Conservation (phyloP, 176 grass and related monocot species). For the Pontederia paniculata region DNA sequence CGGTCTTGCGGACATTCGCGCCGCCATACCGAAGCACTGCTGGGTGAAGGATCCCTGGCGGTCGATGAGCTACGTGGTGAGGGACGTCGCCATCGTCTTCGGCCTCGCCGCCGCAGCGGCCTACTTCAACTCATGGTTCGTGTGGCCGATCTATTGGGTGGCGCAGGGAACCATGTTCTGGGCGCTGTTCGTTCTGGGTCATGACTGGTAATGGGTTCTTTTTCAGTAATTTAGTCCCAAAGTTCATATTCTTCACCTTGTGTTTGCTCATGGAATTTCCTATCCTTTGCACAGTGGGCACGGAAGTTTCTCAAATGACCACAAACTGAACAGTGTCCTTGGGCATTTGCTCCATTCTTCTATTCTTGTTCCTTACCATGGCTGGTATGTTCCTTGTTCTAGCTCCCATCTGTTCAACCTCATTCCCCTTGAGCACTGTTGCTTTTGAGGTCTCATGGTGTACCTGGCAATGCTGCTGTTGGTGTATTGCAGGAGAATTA, state of each 20-base stretch:
- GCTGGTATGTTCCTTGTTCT: conserved; percentile 34
- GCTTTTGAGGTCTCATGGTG: background rate
- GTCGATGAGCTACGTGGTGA: conserved; percentile 18
- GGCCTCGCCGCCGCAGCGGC: conserved; percentile 10
- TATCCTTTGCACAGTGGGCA: conserved; percentile 39
- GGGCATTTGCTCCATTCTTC: conserved; percentile 62
- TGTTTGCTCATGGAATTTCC: background rate
- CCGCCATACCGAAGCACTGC: conserved; percentile 18
- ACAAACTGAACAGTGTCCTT: conserved; percentile 42
- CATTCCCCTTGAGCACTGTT: background rate
- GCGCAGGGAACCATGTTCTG: conserved; percentile 23
- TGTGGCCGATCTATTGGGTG: conserved; percentile 16
- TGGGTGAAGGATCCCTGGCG: conserved; percentile 15
- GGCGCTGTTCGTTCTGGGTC: conserved; percentile 18
- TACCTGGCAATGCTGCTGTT: background rate
- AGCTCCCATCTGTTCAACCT: background rate
- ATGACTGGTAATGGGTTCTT: conserved; percentile 9
- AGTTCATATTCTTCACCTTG: too few relatives aligned
- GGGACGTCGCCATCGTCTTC: conserved; percentile 7
- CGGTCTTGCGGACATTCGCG: conserved; percentile 15
- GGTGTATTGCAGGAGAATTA: conserved; percentile 59
- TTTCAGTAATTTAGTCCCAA: too few relatives aligned
- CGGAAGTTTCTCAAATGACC: conserved; percentile 71
- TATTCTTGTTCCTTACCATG: conserved; percentile 86
- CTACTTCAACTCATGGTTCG: conserved; percentile 9